Base-by-base conservation (phyloP, 1,139 yeast species). In the Geotrichum fermentans region DNA sequence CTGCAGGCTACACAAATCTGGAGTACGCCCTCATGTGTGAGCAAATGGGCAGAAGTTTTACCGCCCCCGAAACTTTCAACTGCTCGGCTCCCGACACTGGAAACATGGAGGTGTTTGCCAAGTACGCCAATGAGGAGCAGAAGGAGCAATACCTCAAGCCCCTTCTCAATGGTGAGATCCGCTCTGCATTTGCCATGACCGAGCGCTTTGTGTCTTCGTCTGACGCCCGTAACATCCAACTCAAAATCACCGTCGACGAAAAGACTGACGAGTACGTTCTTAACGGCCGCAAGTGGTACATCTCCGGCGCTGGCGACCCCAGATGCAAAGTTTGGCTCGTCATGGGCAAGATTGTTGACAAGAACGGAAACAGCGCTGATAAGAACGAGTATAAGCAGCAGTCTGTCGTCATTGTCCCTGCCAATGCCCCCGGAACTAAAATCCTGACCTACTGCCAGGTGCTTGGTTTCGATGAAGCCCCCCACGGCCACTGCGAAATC, bases 221-320 rank as follows among this genome's bases (percentile, higher is more conserved):
- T 4, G 82, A 82, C 61, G 86, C 87, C 2, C 73, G 82, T 57
- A 82, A 81, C 63, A 80, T 82, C 52, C 72, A 80, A 8, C 68
- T 77, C 32, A 66, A 73, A 30, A 82, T 83, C 40, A 55, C 55
- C 28, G 60, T 61, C 22, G 77, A 78, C 43, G 67, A 67, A 5
- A 43, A 47, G 38, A 34, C 28, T 29, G 79, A 79, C 2, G 73
- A 78, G 55, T 79, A 73, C 56, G 79, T 80, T 2, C 58, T 82
- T 43, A 79, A 78, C 55, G 89, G 89, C 10, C 73, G 79, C 55
- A 82, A 82, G 61, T 82, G 88, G 88, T 82, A 82, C 74, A 83
- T 85, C 1, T 78, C 85, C 0, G 87, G 87, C 26, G 87, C 86
- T 33, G 87, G 85, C 18, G 87, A 82, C 62, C 86, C 86, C 21